A percentile compares a stretch with the other conserved stretches of the same genome.
These are phyloP conservation scores for Mariannaea elegans DNA, from an alignment of 2,329 filamentous ascomycete species.

Conservation along the genomic window DNA sequence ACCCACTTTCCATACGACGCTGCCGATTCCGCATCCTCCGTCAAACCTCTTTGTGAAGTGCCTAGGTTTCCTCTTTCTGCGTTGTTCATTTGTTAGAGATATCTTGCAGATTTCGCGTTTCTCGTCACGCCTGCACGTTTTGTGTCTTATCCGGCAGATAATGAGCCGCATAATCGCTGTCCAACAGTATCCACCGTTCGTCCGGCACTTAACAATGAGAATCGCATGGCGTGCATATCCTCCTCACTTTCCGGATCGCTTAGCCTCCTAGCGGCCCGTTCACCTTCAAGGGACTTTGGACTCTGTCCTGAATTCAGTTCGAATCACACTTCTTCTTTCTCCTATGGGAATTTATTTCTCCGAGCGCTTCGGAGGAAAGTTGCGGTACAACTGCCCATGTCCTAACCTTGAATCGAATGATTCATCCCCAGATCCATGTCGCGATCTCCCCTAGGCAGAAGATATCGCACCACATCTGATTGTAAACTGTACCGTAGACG, in stretches of 20 bases:
- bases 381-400: conserved; percentile 15
- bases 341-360: conserved; percentile 9
- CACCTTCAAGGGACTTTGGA: too few species aligned
- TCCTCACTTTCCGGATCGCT: background rate
- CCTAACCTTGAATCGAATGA: conserved; percentile 35
- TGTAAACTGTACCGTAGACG: conserved; percentile 19
- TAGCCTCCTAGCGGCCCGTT: too few species aligned
- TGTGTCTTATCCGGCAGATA: conserved; percentile 32
- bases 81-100: background rate
- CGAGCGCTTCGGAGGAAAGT: conserved; percentile 6
- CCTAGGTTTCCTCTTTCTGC: too few species aligned
- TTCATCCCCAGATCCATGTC: conserved; percentile 28
- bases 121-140: conserved; percentile 26
- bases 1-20: conserved; percentile 16
- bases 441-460: conserved; percentile 24
- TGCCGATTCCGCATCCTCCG: background rate
- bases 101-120: background rate
- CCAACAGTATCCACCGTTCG: conserved; percentile 29
- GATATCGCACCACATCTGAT: conserved; percentile 37
- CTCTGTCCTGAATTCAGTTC: conserved; percentile 10
- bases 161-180: conserved; percentile 21
- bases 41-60: background rate
- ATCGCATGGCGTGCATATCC: conserved; percentile 12
- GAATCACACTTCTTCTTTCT: background rate
- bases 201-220: conserved; percentile 12